Evolutionary conservation across 2,329 filamentous ascomycete genomes (phyloP).

Genomic region (Hymenoscyphus fructigenus): DNA sequence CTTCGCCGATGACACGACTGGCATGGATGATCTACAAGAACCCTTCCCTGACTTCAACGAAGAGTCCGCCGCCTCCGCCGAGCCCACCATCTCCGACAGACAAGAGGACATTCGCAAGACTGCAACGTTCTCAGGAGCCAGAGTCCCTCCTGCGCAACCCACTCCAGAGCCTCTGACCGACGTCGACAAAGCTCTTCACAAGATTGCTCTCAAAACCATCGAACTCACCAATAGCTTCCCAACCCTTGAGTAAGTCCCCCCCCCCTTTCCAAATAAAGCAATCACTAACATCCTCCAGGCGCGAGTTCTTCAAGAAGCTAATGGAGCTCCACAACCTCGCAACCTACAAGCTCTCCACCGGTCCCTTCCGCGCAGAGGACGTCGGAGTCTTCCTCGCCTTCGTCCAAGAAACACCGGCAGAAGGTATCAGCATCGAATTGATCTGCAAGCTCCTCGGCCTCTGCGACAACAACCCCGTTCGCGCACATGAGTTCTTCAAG

Average conservation of each 20-base stretch:
- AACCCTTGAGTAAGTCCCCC: not conserved
- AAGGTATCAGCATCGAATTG: not conserved
- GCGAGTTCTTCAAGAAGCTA: not conserved
- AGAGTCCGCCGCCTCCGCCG: not conserved
- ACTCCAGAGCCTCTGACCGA: not conserved
- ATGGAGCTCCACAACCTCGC: not conserved
- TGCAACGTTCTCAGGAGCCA: not conserved
- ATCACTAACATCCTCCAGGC: not conserved
- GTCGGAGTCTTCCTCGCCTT: not conserved
- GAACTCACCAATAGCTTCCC: not conserved
- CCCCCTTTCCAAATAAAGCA: not conserved
- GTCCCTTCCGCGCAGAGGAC: not conserved
- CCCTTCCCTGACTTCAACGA: no score
- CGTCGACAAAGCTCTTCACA: not conserved
- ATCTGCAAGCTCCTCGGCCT: constrained; percentile 4
- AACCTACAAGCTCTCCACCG: not conserved
- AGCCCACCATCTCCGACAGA: not conserved
- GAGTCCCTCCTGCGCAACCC: not conserved
- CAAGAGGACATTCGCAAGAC: not conserved
- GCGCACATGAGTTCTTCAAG: not conserved
- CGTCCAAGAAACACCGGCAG: not conserved
- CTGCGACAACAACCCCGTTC: constrained; percentile 2
- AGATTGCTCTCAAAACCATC: not conserved
- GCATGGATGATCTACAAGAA: not conserved
- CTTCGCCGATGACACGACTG: constrained; percentile 2